Conservation (phyloP, 768 basidiomycete species). For the Pisolithus sp. region DNA sequence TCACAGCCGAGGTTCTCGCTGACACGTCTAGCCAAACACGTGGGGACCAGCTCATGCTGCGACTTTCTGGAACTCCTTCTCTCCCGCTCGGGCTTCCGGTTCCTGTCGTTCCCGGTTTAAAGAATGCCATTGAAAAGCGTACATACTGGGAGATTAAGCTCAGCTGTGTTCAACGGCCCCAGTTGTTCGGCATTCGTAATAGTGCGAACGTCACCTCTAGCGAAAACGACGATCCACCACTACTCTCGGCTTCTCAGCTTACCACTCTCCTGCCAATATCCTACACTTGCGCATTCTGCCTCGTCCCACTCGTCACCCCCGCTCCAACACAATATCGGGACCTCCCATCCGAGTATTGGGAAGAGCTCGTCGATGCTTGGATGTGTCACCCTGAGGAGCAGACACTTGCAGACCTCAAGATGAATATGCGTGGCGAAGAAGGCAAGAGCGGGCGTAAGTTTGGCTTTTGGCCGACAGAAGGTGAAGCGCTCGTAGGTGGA, state of each 20-base stretch:
- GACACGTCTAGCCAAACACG: slow-evolving; percentile 33
- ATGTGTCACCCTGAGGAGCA: slow-evolving; percentile 91
- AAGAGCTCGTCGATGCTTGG: slow-evolving; percentile 95
- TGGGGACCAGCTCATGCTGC: slow-evolving; percentile 57
- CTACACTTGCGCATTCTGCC: slow-evolving; percentile 77
- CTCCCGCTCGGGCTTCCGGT: slow-evolving; percentile 52
- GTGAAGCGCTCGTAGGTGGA: slow-evolving; percentile 80
- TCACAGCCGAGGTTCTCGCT: slow-evolving; percentile 57
- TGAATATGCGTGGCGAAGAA: slow-evolving; percentile 11
- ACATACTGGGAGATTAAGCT: slow-evolving; percentile 73
- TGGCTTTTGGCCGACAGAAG: slow-evolving; percentile 73
- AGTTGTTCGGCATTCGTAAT: too few relatives aligned
- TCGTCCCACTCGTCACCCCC: slow-evolving; percentile 57
- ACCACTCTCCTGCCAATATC: slow-evolving; percentile 46
- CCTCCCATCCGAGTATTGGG: slow-evolving; percentile 94
- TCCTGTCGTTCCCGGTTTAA: slow-evolving; percentile 51
- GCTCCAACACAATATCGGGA: slow-evolving; percentile 63
- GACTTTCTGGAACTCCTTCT: slow-evolving; percentile 52
- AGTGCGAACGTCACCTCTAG: neutral
- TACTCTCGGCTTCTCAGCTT: slow-evolving; percentile 71
- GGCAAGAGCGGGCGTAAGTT: slow-evolving; percentile 23
- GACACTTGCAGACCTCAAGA: slow-evolving; percentile 52
- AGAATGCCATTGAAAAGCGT: slow-evolving; percentile 49
- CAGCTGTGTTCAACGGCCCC: slow-evolving; percentile 23
- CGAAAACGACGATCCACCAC: slow-evolving; percentile 29